Conservation (phyloP, 345 rosid species). For the Eucalyptus curtisii region DNA sequence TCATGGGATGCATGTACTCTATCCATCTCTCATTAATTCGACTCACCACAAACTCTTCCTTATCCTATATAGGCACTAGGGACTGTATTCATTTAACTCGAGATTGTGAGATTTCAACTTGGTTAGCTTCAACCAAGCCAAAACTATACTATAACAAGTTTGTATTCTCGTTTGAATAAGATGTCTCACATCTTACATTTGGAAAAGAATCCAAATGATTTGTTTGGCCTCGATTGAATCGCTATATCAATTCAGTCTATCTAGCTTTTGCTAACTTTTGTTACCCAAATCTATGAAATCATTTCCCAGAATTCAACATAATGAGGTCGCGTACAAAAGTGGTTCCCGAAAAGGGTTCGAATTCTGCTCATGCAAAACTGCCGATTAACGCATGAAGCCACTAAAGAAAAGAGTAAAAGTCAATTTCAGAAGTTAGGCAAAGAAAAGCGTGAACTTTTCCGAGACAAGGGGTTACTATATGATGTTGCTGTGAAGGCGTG, state of each 20-base stretch:
- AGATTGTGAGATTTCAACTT: background rate
- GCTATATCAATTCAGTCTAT: background rate
- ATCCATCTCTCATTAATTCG: background rate
- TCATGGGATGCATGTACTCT: background rate
- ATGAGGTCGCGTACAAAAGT: background rate
- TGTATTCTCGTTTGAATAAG: background rate
- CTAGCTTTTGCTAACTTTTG: background rate
- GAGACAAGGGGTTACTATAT: background rate
- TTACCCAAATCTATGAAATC: background rate
- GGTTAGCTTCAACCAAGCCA: background rate
- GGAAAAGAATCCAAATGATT: background rate
- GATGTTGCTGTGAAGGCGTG: background rate
- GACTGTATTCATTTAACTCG: background rate
- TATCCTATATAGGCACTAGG: background rate
- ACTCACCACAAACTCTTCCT: background rate
- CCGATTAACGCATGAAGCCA: background rate
- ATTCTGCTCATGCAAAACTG: background rate
- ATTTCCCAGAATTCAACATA: background rate
- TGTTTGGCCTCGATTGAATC: background rate
- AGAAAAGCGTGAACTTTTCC: background rate
- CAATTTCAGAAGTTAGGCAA: background rate
- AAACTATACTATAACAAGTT: background rate
- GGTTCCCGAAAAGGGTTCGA: background rate
- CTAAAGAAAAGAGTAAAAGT: background rate
- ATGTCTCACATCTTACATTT: background rate